phyloP scores from a whole-genome alignment of 257 asterid species.

The Apocynum venetum region DNA sequence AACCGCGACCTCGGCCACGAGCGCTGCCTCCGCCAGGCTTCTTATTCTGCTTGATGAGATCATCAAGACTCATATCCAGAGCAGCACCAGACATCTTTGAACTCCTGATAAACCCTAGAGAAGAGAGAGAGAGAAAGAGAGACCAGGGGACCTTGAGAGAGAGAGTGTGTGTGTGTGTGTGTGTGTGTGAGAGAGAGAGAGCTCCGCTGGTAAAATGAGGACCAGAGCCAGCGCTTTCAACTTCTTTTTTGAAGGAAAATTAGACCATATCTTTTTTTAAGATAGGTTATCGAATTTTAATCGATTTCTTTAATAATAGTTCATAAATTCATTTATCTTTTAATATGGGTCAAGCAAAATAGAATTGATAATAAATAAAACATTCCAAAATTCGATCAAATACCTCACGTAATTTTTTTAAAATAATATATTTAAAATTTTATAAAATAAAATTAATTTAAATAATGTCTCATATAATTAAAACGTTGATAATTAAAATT shows the following conservation, averaged over 20 bases:
- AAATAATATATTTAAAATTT: no score
- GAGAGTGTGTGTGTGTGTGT: neutral
- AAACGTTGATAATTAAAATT: no score
- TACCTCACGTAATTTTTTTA: no score
- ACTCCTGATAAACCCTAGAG: constrained; percentile 10
- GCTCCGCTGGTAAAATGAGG: neutral
- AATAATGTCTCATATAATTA: no score
- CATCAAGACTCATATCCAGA: constrained; percentile 82
- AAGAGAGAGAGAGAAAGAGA: neutral
- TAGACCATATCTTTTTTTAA: no score
- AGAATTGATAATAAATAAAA: no score
- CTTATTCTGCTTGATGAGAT: constrained; percentile 89
- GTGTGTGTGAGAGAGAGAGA: neutral
- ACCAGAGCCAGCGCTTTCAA: neutral
- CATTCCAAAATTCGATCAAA: no score
- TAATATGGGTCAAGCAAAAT: no score
- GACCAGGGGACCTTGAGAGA: neutral
- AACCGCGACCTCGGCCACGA: constrained; percentile 47
- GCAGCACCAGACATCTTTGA: constrained; percentile 79
- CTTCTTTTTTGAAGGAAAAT: neutral
- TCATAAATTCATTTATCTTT: no score
- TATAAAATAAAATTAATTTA: no score
- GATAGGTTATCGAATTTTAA: no score
- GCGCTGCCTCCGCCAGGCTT: constrained; percentile 47
- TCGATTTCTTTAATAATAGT: no score